phyloP scores from a whole-genome alignment of 495 filamentous ascomycete species.

The Margaritispora aquatica region DNA sequence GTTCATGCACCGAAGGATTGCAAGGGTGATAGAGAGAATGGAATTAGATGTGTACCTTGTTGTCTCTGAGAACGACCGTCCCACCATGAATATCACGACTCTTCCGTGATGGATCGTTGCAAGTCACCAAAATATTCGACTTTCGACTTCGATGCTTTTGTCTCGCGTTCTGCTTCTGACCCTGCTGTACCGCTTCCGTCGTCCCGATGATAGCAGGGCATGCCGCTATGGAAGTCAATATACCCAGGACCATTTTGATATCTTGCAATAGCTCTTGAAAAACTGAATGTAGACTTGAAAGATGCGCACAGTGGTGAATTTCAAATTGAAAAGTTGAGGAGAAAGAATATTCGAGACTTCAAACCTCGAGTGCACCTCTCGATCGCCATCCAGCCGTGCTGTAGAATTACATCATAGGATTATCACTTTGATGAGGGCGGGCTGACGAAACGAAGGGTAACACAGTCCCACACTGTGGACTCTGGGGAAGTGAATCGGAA shows the following conservation, averaged over 20 bases:
- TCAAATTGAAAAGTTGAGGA: not conserved
- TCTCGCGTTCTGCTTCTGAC: conserved; percentile 36
- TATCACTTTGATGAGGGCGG: too few species aligned
- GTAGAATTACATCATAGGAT: not conserved
- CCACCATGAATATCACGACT: conserved; percentile 36
- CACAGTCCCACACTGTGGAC: not conserved
- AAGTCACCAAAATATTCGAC: conserved; percentile 40
- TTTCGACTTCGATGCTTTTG: conserved; percentile 44
- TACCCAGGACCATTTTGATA: conserved; percentile 13
- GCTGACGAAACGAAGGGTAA: not conserved
- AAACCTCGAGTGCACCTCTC: not conserved
- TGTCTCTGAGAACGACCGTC: conserved; percentile 37
- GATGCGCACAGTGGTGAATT: not conserved
- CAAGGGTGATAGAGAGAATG: not conserved
- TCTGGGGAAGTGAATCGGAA: not conserved
- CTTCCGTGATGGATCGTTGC: conserved; percentile 34
- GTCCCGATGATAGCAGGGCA: conserved; percentile 46
- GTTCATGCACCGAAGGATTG: not conserved
- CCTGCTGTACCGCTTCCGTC: conserved; percentile 42
- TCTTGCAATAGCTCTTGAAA: not conserved
- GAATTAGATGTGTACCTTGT: conserved; percentile 26
- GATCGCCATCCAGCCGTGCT: too few species aligned
- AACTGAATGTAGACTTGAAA: not conserved
- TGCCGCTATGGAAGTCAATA: conserved; percentile 40
- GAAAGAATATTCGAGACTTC: not conserved